phyloP scores from a whole-genome alignment of 495 filamentous ascomycete genomes.

The Acidiella bohemica region DNA sequence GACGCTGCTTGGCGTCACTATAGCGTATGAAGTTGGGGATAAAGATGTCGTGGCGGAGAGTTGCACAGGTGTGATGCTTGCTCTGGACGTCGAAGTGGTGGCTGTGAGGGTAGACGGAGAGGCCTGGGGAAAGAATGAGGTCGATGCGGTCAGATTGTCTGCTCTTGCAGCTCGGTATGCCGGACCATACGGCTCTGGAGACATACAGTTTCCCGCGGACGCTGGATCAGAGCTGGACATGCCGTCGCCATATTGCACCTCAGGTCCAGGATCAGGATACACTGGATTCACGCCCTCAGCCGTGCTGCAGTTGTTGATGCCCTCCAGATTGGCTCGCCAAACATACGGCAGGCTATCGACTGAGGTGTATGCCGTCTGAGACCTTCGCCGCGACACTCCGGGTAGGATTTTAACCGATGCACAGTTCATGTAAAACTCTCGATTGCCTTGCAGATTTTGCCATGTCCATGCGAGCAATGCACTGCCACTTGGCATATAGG shows the following conservation, averaged over 20 bases:
- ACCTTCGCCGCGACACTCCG: conserved; percentile 16
- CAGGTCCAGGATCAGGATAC: conserved; percentile 61
- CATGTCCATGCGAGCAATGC: conserved; percentile 52
- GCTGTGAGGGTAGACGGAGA: too few relatives aligned
- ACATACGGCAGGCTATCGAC: conserved; percentile 42
- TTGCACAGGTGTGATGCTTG: too few relatives aligned
- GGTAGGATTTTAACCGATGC: conserved; percentile 39
- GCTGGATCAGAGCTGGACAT: conserved; percentile 16
- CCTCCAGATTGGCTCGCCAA: conserved; percentile 46
- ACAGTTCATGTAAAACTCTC: conserved; percentile 59
- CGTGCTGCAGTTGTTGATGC: conserved; percentile 36
- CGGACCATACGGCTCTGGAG: conserved; percentile 8
- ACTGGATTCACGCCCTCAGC: conserved; percentile 41
- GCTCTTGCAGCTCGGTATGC: conserved; percentile 7
- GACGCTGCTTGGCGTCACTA: not conserved
- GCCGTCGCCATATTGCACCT: conserved; percentile 33
- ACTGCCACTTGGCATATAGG: conserved; percentile 41
- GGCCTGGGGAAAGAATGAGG: too few relatives aligned
- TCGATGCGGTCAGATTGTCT: too few relatives aligned
- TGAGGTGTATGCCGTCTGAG: conserved; percentile 16
- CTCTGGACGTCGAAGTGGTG: too few relatives aligned
- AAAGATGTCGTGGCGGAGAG: not conserved
- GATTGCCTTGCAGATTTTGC: conserved; percentile 53
- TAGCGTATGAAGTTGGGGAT: not conserved
- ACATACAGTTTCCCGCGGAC: conserved; percentile 8